Base-by-base conservation (phyloP, 495 filamentous ascomycete genomes). In the Hypoxylon crocopeplum region DNA sequence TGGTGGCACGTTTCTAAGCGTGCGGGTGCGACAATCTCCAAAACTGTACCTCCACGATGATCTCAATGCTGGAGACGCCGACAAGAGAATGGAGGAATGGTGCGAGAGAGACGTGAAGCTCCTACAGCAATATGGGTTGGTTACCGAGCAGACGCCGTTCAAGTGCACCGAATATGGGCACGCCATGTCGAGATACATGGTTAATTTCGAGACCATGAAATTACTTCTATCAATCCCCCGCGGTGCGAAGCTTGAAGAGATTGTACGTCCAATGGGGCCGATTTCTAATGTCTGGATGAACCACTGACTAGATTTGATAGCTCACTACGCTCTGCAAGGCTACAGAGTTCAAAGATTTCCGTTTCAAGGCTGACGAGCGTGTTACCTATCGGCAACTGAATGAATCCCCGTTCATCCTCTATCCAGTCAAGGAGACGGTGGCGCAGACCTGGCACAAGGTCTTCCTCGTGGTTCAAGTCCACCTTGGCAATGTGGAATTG, bases 121-220 rank as follows among this genome's bases (percentile, higher is more conserved):
- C 32, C 75, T 98, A 0, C 81, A 86, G 36, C 79, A 88, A 12
- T 70, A 72, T 15, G 74, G 79, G 1, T 70, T 97, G 8, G 79
- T 96, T 17, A 77, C 75, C 1, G 44, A 64, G 30, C 75, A 76
- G 11, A 69, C 66, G 2, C 69, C 56, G 7, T 80, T 96, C 30
- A 78, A 73, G 41, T 86, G 86, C 22, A 96, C 92, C 1, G 83
- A 87, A 47, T 92, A 88, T 64, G 94, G 94, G 1, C 80, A 91
- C 49, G 89, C 91, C 1, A 98, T 98, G 94, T 91, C 94, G 30
- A 86, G 86, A 46, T 97, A 97, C 68, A 97, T 92, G 75, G 77
- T 98, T 2, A 84, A 86, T n/a, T 96, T 95, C 62, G 81, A 88
- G 36, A 97, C 93, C 0, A 98, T 98, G 92, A 89, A 87, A 63